Base-by-base conservation (phyloP, 192 early-diverging fungal species). In the Jimgerdemannia flammicorona region DNA sequence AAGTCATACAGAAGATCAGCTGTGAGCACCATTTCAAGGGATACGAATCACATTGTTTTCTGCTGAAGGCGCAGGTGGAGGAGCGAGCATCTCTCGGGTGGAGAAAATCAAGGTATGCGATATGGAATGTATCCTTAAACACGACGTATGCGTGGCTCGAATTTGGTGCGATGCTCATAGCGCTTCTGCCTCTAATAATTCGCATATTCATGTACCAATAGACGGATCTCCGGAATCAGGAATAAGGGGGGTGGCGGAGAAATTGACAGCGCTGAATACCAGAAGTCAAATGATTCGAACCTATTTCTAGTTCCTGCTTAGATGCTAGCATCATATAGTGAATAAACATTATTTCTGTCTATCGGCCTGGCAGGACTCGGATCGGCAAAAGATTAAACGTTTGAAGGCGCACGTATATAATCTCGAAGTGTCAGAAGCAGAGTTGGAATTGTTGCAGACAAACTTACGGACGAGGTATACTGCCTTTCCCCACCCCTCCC, bases 1-100 rank as follows among this genome's bases (percentile, higher is more conserved):
- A 72, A 0, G 63, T 89, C 42, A 78, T 91, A 40, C 64, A 59
- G 17, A 77, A 89, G 1, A 71, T 90, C 3, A 78, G 71, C 41
- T 59, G 67, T 14, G 70, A 78, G 14, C 81, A 85, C 70, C 20
- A 75, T 18, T 87, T 83, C 63, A 40, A 59, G 3, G 84, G 86
- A 42, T 85, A 90, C 64, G 74, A 78, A 7, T 70, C 14, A 43
- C 75, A 14, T 72, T 77, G 3, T 66, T 91, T 11, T 67, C 79
- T 17, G 72, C 66, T 91, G 10, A 76, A 83, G 3, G 66, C 72
- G 0, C 74, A 81, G 9, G 29, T 87, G 3, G 75, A 88, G 29
- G 77, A 83, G 42, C 75, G 80, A 39, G 10, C 64, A 41, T 29
- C 29, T 19, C 44, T 6, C 70, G 70, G 59, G 19, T 78, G 66